Conservation (phyloP, 192 early-diverging fungal genomes). For the Thamnidium elegans region DNA sequence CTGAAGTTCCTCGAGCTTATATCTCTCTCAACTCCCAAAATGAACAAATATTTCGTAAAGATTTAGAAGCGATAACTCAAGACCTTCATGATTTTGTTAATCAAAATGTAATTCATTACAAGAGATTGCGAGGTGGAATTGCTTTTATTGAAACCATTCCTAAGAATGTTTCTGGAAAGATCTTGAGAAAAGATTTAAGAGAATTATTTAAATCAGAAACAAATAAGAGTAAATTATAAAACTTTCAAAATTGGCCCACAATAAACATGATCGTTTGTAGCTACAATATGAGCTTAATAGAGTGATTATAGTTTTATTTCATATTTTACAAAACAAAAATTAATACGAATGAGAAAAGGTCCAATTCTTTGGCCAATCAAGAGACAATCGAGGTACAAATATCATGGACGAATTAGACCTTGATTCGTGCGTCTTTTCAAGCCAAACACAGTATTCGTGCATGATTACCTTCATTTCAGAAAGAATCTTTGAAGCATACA, state of each 20-base stretch:
- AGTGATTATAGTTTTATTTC: no score
- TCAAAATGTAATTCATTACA: conserved; percentile 63
- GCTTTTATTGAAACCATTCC: conserved; percentile 74
- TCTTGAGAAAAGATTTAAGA: conserved; percentile 57
- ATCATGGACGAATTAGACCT: background rate
- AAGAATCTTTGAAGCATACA: background rate
- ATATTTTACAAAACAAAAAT: no score
- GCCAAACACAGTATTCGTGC: background rate
- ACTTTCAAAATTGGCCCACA: no score
- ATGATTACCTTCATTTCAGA: background rate
- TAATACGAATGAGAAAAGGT: background rate
- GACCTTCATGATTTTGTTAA: conserved; percentile 54
- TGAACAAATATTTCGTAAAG: conserved; percentile 11
- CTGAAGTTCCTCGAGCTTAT: conserved; percentile 76
- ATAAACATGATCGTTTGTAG: no score
- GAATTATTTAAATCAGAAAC: conserved; percentile 17
- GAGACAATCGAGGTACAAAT: conserved; percentile 1
- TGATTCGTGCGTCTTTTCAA: background rate
- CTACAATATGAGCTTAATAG: no score
- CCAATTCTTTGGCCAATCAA: conserved; percentile 4
- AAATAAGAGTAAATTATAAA: background rate
- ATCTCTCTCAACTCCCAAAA: conserved; percentile 55
- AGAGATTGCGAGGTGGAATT: conserved; percentile 75
- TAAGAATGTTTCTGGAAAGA: conserved; percentile 78
- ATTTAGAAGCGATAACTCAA: conserved; percentile 18